Evolutionary conservation across 768 basidiomycete species (phyloP).

Genomic region (Paxillus involutus): DNA sequence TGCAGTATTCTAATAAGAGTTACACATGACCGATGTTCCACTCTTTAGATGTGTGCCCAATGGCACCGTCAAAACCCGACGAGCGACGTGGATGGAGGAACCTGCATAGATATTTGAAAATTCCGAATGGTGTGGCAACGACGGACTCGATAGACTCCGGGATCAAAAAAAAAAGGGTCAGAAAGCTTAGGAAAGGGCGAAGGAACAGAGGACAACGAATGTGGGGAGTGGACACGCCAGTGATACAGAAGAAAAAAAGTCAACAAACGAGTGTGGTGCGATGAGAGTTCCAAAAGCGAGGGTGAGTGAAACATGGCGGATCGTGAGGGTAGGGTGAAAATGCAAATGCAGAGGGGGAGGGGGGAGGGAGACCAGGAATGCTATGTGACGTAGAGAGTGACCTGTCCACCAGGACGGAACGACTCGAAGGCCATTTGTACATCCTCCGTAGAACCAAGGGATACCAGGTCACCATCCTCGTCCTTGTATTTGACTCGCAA

Average conservation of each 20-base stretch:
- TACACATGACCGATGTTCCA: constrained; percentile 36
- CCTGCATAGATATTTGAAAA: neutral
- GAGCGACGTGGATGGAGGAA: constrained; percentile 12
- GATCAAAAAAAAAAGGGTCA: constrained; percentile 12
- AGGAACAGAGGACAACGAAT: constrained; percentile 21
- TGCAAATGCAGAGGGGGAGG: constrained; percentile 4
- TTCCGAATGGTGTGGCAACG: neutral
- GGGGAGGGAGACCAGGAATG: neutral
- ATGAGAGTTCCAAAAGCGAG: constrained; percentile 13
- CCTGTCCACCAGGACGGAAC: constrained; percentile 75
- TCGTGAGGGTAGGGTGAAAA: neutral
- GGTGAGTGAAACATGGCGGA: neutral
- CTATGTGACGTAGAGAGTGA: constrained; percentile 79
- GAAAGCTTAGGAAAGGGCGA: constrained; percentile 12
- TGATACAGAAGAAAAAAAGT: constrained; percentile 13
- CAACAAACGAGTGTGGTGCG: constrained; percentile 6
- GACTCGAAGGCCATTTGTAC: constrained; percentile 93
- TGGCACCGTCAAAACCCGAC: constrained; percentile 12
- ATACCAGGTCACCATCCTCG: constrained; percentile 90
- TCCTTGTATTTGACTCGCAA: constrained; percentile 87
- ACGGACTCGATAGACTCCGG: constrained; percentile 5
- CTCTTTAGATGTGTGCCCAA: constrained; percentile 29
- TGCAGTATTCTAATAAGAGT: constrained; percentile 35
- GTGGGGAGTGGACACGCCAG: constrained; percentile 14
- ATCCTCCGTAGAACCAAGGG: constrained; percentile 87